phyloP scores from a whole-genome alignment of 768 basidiomycete species.

The Chalciporus piperatus region DNA sequence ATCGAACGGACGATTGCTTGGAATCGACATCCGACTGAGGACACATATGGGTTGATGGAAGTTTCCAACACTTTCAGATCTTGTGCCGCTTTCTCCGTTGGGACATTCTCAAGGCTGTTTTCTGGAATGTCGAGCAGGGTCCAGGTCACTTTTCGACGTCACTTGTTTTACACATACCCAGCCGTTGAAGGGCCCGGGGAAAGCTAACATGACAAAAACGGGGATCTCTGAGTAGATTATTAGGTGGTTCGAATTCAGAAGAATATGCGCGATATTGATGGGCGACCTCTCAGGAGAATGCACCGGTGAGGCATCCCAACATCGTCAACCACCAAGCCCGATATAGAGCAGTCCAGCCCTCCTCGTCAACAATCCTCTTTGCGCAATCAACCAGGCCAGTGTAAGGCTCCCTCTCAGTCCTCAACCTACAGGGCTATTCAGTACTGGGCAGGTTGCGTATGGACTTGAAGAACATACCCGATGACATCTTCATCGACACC shows the following conservation, averaged over 20 bases:
- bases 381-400: constrained; percentile 69
- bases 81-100: too few relatives aligned
- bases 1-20: too few relatives aligned
- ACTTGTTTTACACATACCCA: background rate
- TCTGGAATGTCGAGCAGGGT: too few relatives aligned
- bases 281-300: constrained; percentile 31
- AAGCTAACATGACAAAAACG: background rate
- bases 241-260: background rate
- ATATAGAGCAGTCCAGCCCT: constrained; percentile 70
- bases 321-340: constrained; percentile 86
- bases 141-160: too few relatives aligned
- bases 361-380: constrained; percentile 75
- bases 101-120: too few relatives aligned
- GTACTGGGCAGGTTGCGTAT: background rate
- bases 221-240: background rate
- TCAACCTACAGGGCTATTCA: constrained; percentile 45
- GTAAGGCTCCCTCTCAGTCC: constrained; percentile 80
- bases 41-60: too few relatives aligned
- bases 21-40: too few relatives aligned
- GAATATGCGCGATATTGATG: background rate
- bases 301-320: constrained; percentile 56
- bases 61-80: too few relatives aligned
- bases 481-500: constrained; percentile 82
- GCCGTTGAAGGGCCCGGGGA: background rate
- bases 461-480: constrained; percentile 46